phyloP scores from a whole-genome alignment of 805 yeast species.

The Kluyveromyces starmeri region DNA sequence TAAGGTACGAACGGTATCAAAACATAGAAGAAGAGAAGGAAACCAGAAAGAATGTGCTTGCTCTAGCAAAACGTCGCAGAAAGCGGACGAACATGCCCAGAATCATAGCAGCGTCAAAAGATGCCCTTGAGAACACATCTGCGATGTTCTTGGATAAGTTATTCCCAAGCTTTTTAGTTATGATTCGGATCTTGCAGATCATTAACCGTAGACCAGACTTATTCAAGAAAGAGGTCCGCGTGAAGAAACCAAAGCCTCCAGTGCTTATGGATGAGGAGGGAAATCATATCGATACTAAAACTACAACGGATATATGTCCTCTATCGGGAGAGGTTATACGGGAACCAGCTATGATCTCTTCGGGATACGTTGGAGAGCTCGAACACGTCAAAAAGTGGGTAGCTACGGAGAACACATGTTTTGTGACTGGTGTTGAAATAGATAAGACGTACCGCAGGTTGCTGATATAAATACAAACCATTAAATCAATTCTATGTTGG shows the following conservation, averaged over 20 bases:
- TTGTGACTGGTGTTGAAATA: conserved; percentile 64
- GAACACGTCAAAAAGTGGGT: conserved; percentile 69
- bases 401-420: conserved; percentile 54
- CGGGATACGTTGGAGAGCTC: conserved; percentile 87
- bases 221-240: conserved; percentile 3
- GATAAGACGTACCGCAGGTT: conserved; percentile 4
- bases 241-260: conserved; percentile 29
- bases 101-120: not conserved
- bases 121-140: conserved; percentile 13
- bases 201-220: conserved; percentile 2
- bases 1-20: conserved; percentile 3
- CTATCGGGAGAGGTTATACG: conserved; percentile 55
- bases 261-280: conserved; percentile 19
- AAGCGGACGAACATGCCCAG: conserved; percentile 4
- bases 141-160: conserved; percentile 18
- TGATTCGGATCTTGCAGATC: conserved; percentile 85
- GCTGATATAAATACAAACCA: not conserved
- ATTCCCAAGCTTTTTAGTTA: conserved; percentile 75
- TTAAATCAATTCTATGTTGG: conserved; percentile 4
- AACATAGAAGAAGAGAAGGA: not conserved
- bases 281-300: not conserved
- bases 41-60: not conserved
- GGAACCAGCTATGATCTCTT: conserved; percentile 82
- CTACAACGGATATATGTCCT: conserved; percentile 42
- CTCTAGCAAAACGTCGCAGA: not conserved